Percentiles rank a stretch among this genome's conserved stretches.
Evolutionary conservation across 257 asterid species (phyloP).

Genomic region (Primulina eburnea): DNA sequence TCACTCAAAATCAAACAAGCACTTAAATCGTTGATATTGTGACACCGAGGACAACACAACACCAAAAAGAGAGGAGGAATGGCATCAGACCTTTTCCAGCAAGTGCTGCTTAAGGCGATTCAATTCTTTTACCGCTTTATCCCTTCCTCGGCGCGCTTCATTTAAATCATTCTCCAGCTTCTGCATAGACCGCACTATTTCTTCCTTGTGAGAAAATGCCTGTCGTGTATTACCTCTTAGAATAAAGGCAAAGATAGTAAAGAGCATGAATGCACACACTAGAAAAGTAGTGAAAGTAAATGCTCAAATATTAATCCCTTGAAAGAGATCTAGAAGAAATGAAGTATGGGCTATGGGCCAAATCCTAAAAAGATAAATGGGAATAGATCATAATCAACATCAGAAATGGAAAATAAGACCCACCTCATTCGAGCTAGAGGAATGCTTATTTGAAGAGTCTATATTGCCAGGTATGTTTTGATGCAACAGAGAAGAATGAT

Average conservation of each 20-base stretch:
- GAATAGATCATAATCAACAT: slow-evolving; percentile 16
- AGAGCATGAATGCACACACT: slow-evolving; percentile 7
- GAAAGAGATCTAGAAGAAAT: slow-evolving; percentile 7
- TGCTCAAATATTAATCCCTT: slow-evolving; percentile 11
- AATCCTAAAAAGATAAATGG: slow-evolving; percentile 12
- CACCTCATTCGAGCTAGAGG: slow-evolving; percentile 52
- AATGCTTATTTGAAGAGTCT: slow-evolving; percentile 29
- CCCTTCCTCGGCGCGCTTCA: slow-evolving; percentile 65
- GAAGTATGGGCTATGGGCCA: slow-evolving; percentile 16
- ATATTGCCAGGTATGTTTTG: slow-evolving; percentile 32
- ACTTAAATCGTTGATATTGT: slow-evolving; percentile 1
- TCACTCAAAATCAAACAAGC: slow-evolving; percentile 23
- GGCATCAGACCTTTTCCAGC: slow-evolving; percentile 71
- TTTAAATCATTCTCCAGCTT: slow-evolving; percentile 76
- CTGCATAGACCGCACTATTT: slow-evolving; percentile 56
- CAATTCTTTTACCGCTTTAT: slow-evolving; percentile 74
- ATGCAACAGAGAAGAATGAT: slow-evolving; percentile 38
- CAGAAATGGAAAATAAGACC: slow-evolving; percentile 12
- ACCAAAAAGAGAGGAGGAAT: slow-evolving; percentile 17
- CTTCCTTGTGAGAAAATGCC: slow-evolving; percentile 58
- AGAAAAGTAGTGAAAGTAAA: slow-evolving; percentile 9
- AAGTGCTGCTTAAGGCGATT: slow-evolving; percentile 95
- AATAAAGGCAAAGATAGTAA: slow-evolving; percentile 24
- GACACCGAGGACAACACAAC: slow-evolving; percentile 13
- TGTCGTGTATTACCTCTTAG: slow-evolving; percentile 37